Evolutionary conservation across 169 alveolate species (phyloP).

Genomic region (Blepharisma undulans): DNA sequence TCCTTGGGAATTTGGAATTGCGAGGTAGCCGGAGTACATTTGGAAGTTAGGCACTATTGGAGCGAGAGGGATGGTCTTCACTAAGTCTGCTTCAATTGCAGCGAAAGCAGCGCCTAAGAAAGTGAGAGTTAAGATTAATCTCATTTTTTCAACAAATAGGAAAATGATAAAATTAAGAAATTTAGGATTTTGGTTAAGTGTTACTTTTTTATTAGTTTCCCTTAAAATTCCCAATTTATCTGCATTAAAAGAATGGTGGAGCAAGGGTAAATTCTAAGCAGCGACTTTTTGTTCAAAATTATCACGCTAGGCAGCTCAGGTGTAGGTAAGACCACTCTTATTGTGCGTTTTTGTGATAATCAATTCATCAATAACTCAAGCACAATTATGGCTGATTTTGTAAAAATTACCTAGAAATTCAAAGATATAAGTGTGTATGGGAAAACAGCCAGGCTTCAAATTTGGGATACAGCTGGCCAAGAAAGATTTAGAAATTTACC

Average conservation of each 20-base stretch:
- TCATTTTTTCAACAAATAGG: conserved; percentile 1
- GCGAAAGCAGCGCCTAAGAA: background rate
- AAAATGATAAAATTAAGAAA: background rate
- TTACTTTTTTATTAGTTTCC: no score
- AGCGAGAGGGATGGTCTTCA: background rate
- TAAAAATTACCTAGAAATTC: background rate
- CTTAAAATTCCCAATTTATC: no score
- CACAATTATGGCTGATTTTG: conserved; percentile 92
- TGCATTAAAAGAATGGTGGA: no score
- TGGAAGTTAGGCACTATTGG: background rate
- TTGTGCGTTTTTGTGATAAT: conserved; percentile 82
- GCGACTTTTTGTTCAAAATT: conserved; percentile 36
- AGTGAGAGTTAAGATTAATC: background rate
- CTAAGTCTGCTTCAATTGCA: background rate
- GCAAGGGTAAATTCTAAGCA: background rate
- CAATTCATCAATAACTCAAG: conserved; percentile 87
- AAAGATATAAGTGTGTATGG: background rate
- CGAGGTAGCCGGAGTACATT: conserved; percentile 26
- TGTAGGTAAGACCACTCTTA: conserved; percentile 35
- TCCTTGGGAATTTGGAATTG: conserved; percentile 6
- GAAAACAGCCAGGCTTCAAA: conserved; percentile 47
- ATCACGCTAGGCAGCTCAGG: conserved; percentile 37
- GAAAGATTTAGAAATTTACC: conserved; percentile 70
- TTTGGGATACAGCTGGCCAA: conserved; percentile 75
- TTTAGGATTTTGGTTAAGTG: no score